Evolutionary conservation across 2,329 filamentous ascomycete species (phyloP), one percentile per base, ranked within the genome.

Genomic region (Clonostachys byssicola): DNA sequence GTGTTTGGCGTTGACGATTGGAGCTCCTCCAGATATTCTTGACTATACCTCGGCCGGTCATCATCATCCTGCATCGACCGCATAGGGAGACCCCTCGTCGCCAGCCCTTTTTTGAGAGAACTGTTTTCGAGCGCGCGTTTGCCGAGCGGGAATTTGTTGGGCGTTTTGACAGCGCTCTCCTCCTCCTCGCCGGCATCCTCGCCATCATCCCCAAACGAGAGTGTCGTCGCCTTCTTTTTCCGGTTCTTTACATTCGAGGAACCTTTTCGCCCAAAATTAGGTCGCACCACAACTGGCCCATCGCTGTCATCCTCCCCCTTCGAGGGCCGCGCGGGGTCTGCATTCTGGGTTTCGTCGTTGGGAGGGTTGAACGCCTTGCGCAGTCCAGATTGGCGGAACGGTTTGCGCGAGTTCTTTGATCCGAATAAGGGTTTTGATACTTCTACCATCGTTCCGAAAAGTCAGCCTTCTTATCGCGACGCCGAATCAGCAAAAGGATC

Each of bases 1-100:
- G 88, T 92, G 20, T 85, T 89, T 0, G 90, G 91, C 0, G 92
- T 96, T 12, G 89, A 91, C 49, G 84, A 87, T 52, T 90, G 89
- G 13, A 99, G 75, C 62, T 96, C 89, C 34, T 88, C 84, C 17
- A 99, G 75, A 54, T 92, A 89, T 56, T 95, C 89, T 59, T 88
- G 88, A 70, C 80, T 95, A 63, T 99, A 97, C 49, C 73, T 86
- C 1, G 90, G 91, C 36, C 86, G 75, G 45, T 85, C 85, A 13
- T 88, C 84, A 12, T 88, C 83, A 10, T 67, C 68, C 13, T 83
- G 77, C 6, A 74, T 70, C 1, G 79, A 74, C 8, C 82, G 74
- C 47, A 81, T 63, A 0, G 81, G 81, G 0, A 89, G 64, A 51
- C 69, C 57, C 66, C 58, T 72, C 2, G 75, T 65, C 0, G 71